Conservation (phyloP, 2,329 filamentous ascomycete genomes). For the Myriosclerotinia scirpicola region DNA sequence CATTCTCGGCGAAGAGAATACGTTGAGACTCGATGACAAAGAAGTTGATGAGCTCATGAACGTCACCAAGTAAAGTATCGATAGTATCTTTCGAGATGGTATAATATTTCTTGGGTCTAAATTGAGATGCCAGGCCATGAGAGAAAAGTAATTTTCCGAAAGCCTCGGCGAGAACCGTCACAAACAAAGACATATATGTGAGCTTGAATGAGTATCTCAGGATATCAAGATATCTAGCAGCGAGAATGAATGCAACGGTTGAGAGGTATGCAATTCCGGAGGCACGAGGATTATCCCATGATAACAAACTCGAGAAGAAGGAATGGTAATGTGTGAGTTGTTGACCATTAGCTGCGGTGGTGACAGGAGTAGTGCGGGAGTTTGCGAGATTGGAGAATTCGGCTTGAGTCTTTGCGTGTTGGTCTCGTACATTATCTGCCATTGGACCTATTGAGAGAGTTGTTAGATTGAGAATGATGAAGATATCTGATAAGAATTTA, state of each 20-base stretch:
- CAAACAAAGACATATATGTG: constrained; percentile 60
- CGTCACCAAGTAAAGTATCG: constrained; percentile 60
- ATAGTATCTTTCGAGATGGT: constrained; percentile 63
- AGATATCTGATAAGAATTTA: constrained; percentile 17
- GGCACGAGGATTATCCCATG: constrained; percentile 67
- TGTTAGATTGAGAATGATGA: constrained; percentile 18
- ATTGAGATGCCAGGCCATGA: constrained; percentile 62
- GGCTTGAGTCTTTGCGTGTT: constrained; percentile 54
- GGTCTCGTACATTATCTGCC: constrained; percentile 58
- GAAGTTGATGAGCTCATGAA: constrained; percentile 70
- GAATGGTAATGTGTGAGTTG: constrained; percentile 69
- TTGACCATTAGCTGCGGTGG: constrained; percentile 59
- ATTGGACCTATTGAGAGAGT: constrained; percentile 51
- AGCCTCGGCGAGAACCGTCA: constrained; percentile 61
- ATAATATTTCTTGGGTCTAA: constrained; percentile 67
- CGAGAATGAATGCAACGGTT: constrained; percentile 59
- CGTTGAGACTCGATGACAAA: constrained; percentile 69
- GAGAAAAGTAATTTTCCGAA: constrained; percentile 61
- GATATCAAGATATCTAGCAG: constrained; percentile 64
- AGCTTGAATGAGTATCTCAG: constrained; percentile 65
- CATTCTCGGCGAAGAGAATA: constrained; percentile 67
- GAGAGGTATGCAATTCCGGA: constrained; percentile 64
- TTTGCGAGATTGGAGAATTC: constrained; percentile 60
- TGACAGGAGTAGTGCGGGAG: constrained; percentile 54
- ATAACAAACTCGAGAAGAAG: constrained; percentile 67